A percentile compares a stretch with the other conserved stretches of the same genome.
These are phyloP conservation scores for Ceratocystis cubensis DNA, from an alignment of 2,329 filamentous ascomycete genomes.

Conservation along the genomic window DNA sequence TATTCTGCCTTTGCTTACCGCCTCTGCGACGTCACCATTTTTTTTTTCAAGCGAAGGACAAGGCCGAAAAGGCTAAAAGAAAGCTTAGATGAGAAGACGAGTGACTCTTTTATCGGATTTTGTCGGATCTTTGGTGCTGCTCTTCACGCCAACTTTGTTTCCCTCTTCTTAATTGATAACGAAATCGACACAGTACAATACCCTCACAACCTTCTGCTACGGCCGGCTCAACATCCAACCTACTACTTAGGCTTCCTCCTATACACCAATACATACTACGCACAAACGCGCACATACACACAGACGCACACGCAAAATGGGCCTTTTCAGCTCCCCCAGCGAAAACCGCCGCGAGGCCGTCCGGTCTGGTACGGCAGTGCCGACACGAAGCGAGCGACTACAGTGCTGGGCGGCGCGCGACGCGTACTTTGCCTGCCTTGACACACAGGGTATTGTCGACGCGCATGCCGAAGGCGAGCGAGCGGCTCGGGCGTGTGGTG, in stretches of 20 bases:
- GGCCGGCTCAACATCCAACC: background rate
- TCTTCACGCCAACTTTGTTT: background rate
- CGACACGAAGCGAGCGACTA: conserved; percentile 69
- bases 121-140: background rate
- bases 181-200: too few species aligned
- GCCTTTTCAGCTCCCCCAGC: conserved; percentile 35
- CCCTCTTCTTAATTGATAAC: too few species aligned
- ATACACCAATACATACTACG: background rate
- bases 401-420: conserved; percentile 87
- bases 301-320: conserved; percentile 31
- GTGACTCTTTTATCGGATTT: background rate
- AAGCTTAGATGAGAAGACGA: background rate
- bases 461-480: conserved; percentile 29
- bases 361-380: conserved; percentile 53
- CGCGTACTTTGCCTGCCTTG: conserved; percentile 75
- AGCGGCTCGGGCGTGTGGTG: conserved; percentile 32
- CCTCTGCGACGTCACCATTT: conserved; percentile 6
- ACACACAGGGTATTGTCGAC: conserved; percentile 70
- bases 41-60: background rate
- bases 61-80: background rate
- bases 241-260: background rate
- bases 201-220: background rate
- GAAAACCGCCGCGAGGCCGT: conserved; percentile 41
- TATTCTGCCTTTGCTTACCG: conserved; percentile 8
- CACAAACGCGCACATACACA: conserved; percentile 13